Percentiles rank a stretch among this genome's conserved stretches.
Conservation (phyloP, 2,329 filamentous ascomycete species). For the Coniochaeta sp. region DNA sequence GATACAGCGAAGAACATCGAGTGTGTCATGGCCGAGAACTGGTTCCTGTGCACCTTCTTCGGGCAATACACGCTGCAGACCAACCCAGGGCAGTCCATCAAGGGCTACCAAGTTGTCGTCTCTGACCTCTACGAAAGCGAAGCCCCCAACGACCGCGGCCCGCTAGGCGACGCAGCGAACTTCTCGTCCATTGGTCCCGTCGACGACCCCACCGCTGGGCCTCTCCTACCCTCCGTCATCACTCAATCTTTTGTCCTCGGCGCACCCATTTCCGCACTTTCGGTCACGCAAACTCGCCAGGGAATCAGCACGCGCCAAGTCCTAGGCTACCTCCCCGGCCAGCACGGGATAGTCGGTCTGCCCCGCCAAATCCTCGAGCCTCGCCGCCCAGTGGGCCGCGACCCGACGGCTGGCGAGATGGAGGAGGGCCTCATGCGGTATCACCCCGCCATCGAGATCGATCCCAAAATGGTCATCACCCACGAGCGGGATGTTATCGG, state of each 20-base stretch:
- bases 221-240: constrained; percentile 64
- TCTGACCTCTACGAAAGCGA: constrained; percentile 88
- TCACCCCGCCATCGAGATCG: constrained; percentile 69
- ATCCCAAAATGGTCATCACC: constrained; percentile 71
- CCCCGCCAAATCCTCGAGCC: constrained; percentile 76
- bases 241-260: constrained; percentile 77
- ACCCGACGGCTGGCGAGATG: constrained; percentile 69
- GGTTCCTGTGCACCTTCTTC: constrained; percentile 82
- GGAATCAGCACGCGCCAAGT: constrained; percentile 82
- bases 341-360: constrained; percentile 70
- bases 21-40: constrained; percentile 85
- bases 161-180: constrained; percentile 61
- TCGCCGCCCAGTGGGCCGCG: constrained; percentile 76
- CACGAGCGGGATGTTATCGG: constrained; percentile 79
- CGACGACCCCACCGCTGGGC: constrained; percentile 40
- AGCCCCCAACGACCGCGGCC: constrained; percentile 75
- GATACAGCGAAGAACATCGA: constrained; percentile 68
- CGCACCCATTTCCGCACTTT: constrained; percentile 69
- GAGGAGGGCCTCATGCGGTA: constrained; percentile 82
- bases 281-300: constrained; percentile 84
- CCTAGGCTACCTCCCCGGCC: constrained; percentile 67
- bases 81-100: constrained; percentile 49
- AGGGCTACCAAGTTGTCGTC: constrained; percentile 79
- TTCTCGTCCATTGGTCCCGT: constrained; percentile 71
- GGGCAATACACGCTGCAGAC: constrained; percentile 52